Conservation (phyloP, 2,329 filamentous ascomycete genomes). For the Cercospora janseana region DNA sequence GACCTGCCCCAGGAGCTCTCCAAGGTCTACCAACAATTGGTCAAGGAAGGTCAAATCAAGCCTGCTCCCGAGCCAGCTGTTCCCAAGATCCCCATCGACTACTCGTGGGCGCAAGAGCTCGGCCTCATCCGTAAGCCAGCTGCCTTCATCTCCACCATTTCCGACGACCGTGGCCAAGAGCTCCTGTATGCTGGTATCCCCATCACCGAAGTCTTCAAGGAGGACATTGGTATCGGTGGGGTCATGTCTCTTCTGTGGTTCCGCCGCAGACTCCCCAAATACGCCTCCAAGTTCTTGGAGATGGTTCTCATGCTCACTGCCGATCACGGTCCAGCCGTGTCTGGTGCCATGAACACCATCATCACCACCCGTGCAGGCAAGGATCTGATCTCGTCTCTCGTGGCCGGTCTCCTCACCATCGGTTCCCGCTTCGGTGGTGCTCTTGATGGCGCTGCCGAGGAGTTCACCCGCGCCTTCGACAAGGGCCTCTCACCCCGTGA, state of each 20-base stretch:
- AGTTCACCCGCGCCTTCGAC: conserved; percentile 97
- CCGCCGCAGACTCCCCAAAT: conserved; percentile 91
- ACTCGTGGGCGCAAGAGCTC: conserved; percentile 99
- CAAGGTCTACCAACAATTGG: conserved; percentile 81
- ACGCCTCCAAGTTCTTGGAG: conserved; percentile 98
- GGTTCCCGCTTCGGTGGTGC: conserved; percentile 98
- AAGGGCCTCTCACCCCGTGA: conserved; percentile 97
- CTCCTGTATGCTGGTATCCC: conserved; percentile 98
- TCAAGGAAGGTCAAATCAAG: conserved; percentile 79
- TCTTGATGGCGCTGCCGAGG: conserved; percentile 93
- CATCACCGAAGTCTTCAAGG: conserved; percentile 98
- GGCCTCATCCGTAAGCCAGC: conserved; percentile 99
- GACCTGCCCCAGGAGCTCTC: conserved; percentile 78
- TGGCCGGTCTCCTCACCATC: conserved; percentile 95
- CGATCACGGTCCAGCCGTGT: conserved; percentile 97
- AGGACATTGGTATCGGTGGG: conserved; percentile 98
- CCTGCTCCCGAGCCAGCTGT: conserved; percentile 85
- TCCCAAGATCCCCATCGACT: conserved; percentile 99
- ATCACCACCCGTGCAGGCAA: conserved; percentile 99
- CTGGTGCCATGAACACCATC: conserved; percentile 99
- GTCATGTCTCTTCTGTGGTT: conserved; percentile 99
- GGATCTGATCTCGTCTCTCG: conserved; percentile 92
- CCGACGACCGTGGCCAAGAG: conserved; percentile 98
- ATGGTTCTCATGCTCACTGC: conserved; percentile 99
- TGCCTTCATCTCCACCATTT: conserved; percentile 99